A percentile compares a stretch with the other conserved stretches of the same genome.
phyloP scores from a whole-genome alignment of 148 eudicot genomes.

The Oxyria digyna region DNA sequence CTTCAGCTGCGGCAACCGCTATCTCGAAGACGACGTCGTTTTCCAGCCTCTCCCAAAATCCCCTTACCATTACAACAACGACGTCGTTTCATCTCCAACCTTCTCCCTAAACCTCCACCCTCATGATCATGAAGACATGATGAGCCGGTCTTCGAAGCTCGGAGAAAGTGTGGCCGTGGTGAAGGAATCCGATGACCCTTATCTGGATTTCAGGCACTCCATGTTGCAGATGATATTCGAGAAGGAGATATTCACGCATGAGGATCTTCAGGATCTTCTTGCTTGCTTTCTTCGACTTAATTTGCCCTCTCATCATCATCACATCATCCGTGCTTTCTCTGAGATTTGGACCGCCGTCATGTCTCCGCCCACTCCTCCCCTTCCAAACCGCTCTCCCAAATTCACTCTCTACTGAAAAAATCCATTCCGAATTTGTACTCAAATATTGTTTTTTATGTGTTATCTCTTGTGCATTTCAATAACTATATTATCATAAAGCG shows the following conservation, averaged over 20 bases:
- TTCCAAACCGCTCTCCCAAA: not conserved
- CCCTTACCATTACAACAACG: not conserved
- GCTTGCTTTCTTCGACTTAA: constrained; percentile 36
- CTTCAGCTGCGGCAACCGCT: not conserved
- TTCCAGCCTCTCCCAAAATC: not conserved
- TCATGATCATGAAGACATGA: not conserved
- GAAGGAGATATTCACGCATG: constrained; percentile 19
- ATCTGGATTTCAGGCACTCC: constrained; percentile 36
- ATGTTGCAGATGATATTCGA: constrained; percentile 56
- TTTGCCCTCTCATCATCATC: constrained; percentile 18
- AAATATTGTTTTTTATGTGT: too few relatives aligned
- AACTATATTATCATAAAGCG: too few relatives aligned
- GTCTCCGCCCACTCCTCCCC: not conserved
- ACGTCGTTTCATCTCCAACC: constrained; percentile 6
- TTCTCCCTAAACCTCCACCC: not conserved
- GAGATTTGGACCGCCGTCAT: constrained; percentile 26
- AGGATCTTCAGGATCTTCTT: constrained; percentile 32
- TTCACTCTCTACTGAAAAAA: not conserved
- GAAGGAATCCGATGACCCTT: constrained; percentile 27
- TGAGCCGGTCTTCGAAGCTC: not conserved
- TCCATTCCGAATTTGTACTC: too few relatives aligned
- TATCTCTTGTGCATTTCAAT: too few relatives aligned
- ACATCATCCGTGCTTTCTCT: constrained; percentile 29
- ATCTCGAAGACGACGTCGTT: not conserved
- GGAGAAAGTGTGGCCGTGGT: constrained; percentile 31